A percentile compares a stretch with the other conserved stretches of the same genome.
Evolutionary conservation across 495 filamentous ascomycete species (phyloP).

Genomic region (Neurospora pannonica): DNA sequence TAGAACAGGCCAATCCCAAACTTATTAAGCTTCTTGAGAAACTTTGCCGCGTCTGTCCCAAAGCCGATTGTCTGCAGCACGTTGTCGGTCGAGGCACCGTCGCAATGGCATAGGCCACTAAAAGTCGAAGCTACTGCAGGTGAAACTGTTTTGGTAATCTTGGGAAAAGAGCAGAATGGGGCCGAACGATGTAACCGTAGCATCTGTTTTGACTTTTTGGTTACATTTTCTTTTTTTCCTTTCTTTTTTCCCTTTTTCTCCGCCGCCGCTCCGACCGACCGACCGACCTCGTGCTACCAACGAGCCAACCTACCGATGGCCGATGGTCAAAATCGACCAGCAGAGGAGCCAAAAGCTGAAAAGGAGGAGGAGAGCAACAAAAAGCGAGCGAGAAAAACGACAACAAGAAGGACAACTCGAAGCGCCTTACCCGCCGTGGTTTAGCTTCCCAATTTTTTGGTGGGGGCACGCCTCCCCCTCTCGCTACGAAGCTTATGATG

Average conservation of each 20-base stretch:
- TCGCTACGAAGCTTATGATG: background rate
- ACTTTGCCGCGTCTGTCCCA: background rate
- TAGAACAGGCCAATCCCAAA: background rate
- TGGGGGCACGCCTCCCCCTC: background rate
- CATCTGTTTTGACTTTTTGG: background rate
- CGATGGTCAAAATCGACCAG: background rate
- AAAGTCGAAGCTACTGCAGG: background rate
- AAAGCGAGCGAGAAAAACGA: background rate
- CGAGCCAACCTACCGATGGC: background rate
- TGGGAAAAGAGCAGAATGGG: background rate
- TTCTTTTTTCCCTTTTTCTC: background rate
- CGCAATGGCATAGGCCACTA: background rate
- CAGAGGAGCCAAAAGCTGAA: background rate
- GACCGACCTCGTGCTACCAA: background rate
- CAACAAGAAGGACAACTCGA: background rate
- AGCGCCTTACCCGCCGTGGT: background rate
- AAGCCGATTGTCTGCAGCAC: background rate
- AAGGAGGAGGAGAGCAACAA: background rate
- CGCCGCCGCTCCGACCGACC: background rate
- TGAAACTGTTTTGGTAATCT: background rate
- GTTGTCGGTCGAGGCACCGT: background rate
- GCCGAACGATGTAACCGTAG: background rate
- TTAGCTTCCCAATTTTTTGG: background rate
- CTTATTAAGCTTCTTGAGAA: background rate
- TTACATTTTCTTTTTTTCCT: background rate